These are phyloP conservation scores for Letharia columbiana DNA, from an alignment of 495 filamentous ascomycete species.

Conservation along the genomic window DNA sequence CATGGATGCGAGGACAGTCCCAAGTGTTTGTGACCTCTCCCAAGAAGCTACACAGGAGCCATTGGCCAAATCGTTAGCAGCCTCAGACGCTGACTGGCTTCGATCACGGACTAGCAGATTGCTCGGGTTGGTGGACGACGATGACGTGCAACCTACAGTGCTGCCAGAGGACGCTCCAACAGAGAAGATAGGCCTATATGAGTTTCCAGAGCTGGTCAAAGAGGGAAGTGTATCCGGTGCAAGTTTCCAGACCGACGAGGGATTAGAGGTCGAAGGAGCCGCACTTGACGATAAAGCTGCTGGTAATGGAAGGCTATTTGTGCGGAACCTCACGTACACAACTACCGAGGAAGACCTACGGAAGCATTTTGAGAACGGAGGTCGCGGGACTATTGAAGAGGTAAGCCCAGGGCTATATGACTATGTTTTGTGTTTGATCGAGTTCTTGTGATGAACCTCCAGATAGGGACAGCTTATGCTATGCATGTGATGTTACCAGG, in stretches of 20 bases:
- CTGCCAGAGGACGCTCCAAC: slow-evolving; percentile 13
- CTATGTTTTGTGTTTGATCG: slow-evolving; percentile 10
- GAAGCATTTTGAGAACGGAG: slow-evolving; percentile 47
- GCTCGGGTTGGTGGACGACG: slow-evolving; percentile 72
- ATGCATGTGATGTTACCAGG: slow-evolving; percentile 56
- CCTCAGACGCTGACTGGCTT: slow-evolving; percentile 84
- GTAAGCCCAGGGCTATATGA: slow-evolving; percentile 45
- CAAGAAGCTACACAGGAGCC: background rate
- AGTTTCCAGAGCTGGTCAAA: slow-evolving; percentile 24
- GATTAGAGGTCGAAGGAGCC: slow-evolving; percentile 25
- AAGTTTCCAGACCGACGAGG: slow-evolving; percentile 25
- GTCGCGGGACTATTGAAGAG: slow-evolving; percentile 72
- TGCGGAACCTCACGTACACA: slow-evolving; percentile 81
- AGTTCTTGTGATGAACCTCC: slow-evolving; percentile 74
- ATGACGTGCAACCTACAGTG: slow-evolving; percentile 36
- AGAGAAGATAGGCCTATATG: slow-evolving; percentile 24
- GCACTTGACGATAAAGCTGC: slow-evolving; percentile 30
- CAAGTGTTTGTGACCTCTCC: background rate
- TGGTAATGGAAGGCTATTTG: slow-evolving; percentile 62
- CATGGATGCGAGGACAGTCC: background rate
- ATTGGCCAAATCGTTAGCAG: slow-evolving; percentile 20
- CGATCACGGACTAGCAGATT: slow-evolving; percentile 86
- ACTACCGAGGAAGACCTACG: slow-evolving; percentile 70
- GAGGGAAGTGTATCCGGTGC: slow-evolving; percentile 17
- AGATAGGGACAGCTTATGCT: slow-evolving; percentile 99